A percentile compares a stretch with the other conserved stretches of the same genome.
These are phyloP conservation scores for Candida frijolesensis DNA, from an alignment of 1,139 yeast species.

Conservation along the genomic window DNA sequence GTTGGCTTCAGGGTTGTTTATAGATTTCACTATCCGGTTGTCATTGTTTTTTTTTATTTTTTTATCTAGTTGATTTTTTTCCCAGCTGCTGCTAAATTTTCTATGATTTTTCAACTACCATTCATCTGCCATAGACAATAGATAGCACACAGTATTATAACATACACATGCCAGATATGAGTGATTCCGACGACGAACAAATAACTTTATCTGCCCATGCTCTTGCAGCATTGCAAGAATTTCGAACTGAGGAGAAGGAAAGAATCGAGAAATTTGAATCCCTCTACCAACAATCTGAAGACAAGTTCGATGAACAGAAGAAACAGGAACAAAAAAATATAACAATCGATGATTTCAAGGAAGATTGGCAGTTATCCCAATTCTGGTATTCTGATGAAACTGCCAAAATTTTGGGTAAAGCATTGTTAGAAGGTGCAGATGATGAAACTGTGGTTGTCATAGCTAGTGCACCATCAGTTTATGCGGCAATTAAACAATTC, in stretches of 20 bases:
- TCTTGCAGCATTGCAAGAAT: constrained; percentile 75
- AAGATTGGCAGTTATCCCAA: constrained; percentile 93
- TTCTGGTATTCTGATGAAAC: constrained; percentile 85
- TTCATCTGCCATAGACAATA: neutral
- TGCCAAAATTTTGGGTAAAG: constrained; percentile 66
- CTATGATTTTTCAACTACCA: neutral
- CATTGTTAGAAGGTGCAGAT: constrained; percentile 74
- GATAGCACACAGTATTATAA: neutral
- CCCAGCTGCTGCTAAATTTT: too few species aligned
- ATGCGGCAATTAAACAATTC: constrained; percentile 70
- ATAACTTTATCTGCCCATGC: constrained; percentile 66
- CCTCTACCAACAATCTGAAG: constrained; percentile 62
- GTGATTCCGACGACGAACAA: constrained; percentile 46
- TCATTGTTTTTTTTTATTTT: too few species aligned
- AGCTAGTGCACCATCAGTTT: constrained; percentile 90
- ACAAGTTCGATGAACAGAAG: constrained; percentile 36
- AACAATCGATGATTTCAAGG: constrained; percentile 69
- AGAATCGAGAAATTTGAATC: constrained; percentile 61
- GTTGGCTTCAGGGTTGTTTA: too few species aligned
- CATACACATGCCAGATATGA: constrained; percentile 12
- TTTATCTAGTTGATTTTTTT: too few species aligned
- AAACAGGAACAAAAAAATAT: constrained; percentile 13
- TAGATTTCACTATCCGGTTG: too few species aligned
- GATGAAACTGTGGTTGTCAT: constrained; percentile 69
- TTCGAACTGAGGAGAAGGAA: constrained; percentile 64